These are phyloP conservation scores for Ceratocystiopsis minuta DNA, from an alignment of 2,329 filamentous ascomycete genomes.

Conservation along the genomic window DNA sequence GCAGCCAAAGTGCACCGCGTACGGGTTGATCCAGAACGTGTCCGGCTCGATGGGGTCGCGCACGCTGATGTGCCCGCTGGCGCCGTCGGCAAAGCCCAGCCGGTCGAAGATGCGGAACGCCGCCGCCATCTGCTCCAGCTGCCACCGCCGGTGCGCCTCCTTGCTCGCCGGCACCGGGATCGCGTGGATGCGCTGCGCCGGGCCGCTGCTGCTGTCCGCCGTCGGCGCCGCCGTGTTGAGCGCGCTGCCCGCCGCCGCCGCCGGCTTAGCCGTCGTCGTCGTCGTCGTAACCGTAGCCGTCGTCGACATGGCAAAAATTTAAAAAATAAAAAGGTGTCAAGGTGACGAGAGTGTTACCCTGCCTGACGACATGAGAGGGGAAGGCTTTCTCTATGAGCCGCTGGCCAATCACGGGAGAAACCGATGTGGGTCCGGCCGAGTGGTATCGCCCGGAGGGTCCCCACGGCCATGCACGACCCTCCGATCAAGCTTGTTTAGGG, in stretches of 20 bases:
- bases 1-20: not conserved
- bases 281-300: not conserved
- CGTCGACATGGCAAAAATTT: not conserved
- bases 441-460: no score
- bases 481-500: no score
- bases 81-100: conserved; percentile 6
- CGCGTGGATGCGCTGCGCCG: not conserved
- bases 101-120: conserved; percentile 8
- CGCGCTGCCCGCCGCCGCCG: not conserved
- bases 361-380: no score
- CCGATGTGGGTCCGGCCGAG: not conserved
- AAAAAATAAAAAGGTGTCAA: no score
- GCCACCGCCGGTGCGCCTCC: no score
- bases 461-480: no score
- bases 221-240: no score
- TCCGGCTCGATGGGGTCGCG: not conserved
- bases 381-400: no score
- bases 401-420: conserved; percentile 3
- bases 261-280: not conserved
- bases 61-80: conserved; percentile 7
- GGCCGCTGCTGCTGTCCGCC: no score
- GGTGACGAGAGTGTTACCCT: no score
- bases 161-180: no score
- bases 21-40: conserved; percentile 1
- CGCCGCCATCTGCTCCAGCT: conserved; percentile 5